Evolutionary conservation across 768 basidiomycete genomes (phyloP).

Genomic region (Naganishia onofrii): DNA sequence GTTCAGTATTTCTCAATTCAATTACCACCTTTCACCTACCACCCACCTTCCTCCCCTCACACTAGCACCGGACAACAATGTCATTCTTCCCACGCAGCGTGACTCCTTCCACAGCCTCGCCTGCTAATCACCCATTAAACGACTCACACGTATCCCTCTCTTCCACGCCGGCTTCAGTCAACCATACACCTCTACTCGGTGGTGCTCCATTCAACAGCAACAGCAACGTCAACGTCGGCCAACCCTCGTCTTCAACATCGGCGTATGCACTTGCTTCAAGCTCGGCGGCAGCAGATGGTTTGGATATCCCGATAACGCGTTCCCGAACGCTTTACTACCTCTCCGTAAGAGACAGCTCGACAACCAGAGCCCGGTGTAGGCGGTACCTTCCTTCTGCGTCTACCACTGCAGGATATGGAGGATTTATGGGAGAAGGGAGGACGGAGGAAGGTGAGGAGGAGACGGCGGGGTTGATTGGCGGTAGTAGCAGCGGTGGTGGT

Average conservation of each 20-base stretch:
- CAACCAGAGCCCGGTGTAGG: constrained; percentile 32
- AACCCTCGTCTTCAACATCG: neutral
- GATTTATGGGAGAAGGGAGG: constrained; percentile 1
- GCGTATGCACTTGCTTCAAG: neutral
- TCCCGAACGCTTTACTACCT: constrained; percentile 32
- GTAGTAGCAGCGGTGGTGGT: neutral
- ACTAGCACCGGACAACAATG: neutral
- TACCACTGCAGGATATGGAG: constrained; percentile 7
- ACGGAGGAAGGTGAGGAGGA: constrained; percentile 54
- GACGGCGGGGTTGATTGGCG: constrained; percentile 63
- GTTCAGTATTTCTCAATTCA: neutral
- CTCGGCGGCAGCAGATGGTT: neutral
- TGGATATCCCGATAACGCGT: constrained; percentile 22
- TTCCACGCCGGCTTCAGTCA: neutral
- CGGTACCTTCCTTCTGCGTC: constrained; percentile 18
- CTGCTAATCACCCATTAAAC: neutral
- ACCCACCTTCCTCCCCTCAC: too few relatives aligned
- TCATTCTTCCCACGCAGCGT: constrained; percentile 21
- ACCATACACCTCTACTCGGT: neutral
- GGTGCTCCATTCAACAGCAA: neutral
- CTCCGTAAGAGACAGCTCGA: constrained; percentile 29
- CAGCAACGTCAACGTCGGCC: neutral
- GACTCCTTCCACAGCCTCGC: neutral
- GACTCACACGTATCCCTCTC: neutral
- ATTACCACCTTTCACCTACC: neutral